Evolutionary conservation across 441 rosid species (phyloP).

Genomic region (Jatropha multifida): DNA sequence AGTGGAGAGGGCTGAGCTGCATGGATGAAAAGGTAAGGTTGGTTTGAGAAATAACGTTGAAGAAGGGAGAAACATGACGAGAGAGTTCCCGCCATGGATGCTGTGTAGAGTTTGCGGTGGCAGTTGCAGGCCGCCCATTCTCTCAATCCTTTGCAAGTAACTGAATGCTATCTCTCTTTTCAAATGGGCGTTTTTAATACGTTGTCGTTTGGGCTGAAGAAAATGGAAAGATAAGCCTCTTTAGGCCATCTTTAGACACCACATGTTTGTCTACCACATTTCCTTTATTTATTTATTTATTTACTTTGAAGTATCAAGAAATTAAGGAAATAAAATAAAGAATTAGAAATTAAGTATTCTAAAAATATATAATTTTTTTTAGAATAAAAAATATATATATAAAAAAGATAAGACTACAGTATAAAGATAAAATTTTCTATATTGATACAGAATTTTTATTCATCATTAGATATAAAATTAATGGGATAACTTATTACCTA

Average conservation of each 20-base stretch:
- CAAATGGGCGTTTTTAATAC: not conserved
- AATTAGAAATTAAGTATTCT: too few relatives aligned
- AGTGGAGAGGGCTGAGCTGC: constrained; percentile 21
- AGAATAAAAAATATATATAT: too few relatives aligned
- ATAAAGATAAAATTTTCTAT: too few relatives aligned
- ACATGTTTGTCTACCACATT: not conserved
- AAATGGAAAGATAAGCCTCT: not conserved
- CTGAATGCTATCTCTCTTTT: not conserved
- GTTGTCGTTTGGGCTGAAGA: not conserved
- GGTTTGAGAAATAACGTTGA: constrained; percentile 29
- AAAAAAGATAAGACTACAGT: too few relatives aligned
- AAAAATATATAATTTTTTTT: too few relatives aligned
- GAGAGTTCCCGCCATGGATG: constrained; percentile 39
- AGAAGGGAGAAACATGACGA: constrained; percentile 29
- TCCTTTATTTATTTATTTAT: too few relatives aligned
- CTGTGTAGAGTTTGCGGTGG: constrained; percentile 34
- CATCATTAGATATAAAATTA: too few relatives aligned
- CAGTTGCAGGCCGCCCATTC: constrained; percentile 47
- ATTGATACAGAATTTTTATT: too few relatives aligned
- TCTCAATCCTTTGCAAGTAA: not conserved
- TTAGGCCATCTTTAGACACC: not conserved
- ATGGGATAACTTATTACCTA: too few relatives aligned
- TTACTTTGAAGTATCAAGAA: too few relatives aligned
- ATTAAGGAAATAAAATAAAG: too few relatives aligned
- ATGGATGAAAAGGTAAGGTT: constrained; percentile 16